phyloP scores from a whole-genome alignment of 169 alveolate species.

The Eimeria falciformis region DNA sequence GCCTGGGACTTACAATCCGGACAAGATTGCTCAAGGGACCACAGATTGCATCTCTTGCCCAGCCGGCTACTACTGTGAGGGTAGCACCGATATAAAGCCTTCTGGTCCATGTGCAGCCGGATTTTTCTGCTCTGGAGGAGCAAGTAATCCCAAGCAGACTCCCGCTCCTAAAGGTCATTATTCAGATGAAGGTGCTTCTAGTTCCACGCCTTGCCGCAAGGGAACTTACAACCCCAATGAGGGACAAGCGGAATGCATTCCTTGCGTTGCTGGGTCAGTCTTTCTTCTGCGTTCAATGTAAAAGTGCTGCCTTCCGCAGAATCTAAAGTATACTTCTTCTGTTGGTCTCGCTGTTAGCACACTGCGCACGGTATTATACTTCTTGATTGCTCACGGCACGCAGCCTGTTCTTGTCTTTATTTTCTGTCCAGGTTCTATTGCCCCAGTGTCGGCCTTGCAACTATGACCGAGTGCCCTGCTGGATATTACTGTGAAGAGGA shows the following conservation, averaged over 20 bases:
- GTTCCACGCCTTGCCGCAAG: conserved; percentile 81
- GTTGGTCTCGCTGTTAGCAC: too few relatives aligned
- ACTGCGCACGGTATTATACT: too few relatives aligned
- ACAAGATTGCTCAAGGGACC: conserved; percentile 12
- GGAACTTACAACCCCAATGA: conserved; percentile 82
- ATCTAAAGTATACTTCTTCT: too few relatives aligned
- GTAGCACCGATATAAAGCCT: conserved; percentile 30
- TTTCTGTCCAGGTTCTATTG: neutral
- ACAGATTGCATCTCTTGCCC: conserved; percentile 55
- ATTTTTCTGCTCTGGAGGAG: conserved; percentile 35
- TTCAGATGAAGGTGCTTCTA: conserved; percentile 77
- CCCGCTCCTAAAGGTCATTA: conserved; percentile 53
- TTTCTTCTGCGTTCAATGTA: too few relatives aligned
- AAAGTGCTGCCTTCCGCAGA: too few relatives aligned
- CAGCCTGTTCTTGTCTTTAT: neutral
- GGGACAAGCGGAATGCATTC: conserved; percentile 64
- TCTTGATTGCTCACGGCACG: too few relatives aligned
- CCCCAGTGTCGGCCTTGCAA: neutral
- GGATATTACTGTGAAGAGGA: conserved; percentile 62
- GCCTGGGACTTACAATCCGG: conserved; percentile 36
- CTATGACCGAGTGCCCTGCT: conserved; percentile 27
- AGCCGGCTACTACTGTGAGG: conserved; percentile 72
- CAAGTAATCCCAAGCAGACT: neutral
- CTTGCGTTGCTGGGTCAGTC: conserved; percentile 24
- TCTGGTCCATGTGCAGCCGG: conserved; percentile 43